These are phyloP conservation scores for Mycocentrospora acerina DNA, from an alignment of 2,329 filamentous ascomycete genomes.

Conservation along the genomic window DNA sequence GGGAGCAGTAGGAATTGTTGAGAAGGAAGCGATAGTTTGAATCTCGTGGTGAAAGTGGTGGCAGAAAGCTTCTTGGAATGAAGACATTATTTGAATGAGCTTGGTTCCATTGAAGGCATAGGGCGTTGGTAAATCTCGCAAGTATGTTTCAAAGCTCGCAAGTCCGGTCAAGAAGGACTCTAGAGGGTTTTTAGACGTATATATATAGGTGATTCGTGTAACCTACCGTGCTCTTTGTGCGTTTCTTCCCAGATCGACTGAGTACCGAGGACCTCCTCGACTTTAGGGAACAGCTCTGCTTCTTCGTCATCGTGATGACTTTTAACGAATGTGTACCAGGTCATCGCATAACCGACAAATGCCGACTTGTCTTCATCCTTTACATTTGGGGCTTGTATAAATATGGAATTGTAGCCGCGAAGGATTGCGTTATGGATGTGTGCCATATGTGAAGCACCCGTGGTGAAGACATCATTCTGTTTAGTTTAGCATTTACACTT, in stretches of 20 bases:
- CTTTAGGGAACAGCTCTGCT: conserved; percentile 35
- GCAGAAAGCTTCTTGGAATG: conserved; percentile 29
- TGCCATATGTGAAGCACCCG: conserved; percentile 41
- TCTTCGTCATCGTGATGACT: conserved; percentile 43
- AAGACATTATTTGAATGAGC: conserved; percentile 28
- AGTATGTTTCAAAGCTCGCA: conserved; percentile 24
- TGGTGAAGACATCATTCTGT: conserved; percentile 36
- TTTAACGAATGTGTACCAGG: conserved; percentile 40
- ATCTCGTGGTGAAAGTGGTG: conserved; percentile 41
- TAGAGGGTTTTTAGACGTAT: conserved; percentile 3
- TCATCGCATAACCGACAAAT: conserved; percentile 39
- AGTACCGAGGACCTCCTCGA: conserved; percentile 30
- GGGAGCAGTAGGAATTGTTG: conserved; percentile 55
- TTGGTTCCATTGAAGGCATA: conserved; percentile 24
- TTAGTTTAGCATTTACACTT: neutral
- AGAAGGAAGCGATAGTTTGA: conserved; percentile 33
- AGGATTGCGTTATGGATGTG: conserved; percentile 45
- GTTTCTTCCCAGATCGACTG: conserved; percentile 34
- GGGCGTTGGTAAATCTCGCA: conserved; percentile 19
- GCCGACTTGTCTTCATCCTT: conserved; percentile 32
- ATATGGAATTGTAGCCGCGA: conserved; percentile 45
- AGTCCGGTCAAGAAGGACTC: conserved; percentile 34
- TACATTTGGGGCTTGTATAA: conserved; percentile 40
- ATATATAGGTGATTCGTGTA: neutral
- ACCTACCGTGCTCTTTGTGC: conserved; percentile 37